Base-by-base conservation (phyloP, 495 filamentous ascomycete species). In the Daldinia bambusicola region DNA sequence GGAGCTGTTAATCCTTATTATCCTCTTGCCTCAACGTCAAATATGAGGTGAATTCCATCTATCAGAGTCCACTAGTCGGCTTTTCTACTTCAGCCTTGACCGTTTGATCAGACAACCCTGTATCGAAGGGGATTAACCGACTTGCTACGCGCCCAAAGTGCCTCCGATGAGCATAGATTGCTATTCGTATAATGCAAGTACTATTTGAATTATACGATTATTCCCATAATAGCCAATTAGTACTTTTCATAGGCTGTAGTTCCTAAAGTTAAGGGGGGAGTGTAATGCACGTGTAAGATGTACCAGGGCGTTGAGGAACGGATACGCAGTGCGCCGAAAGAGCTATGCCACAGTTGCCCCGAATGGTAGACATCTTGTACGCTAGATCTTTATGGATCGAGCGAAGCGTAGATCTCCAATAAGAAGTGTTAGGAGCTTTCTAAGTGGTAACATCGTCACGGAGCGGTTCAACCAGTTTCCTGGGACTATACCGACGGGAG, bases 121-220 rank as follows among this genome's bases (percentile, higher is more conserved):
- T 56, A 64, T 38, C 41, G 20, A 62, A 37, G 59, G 70, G 66
- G 73, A 79, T 80, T 78, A 80, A 78, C 79, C 78, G 78, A 79
- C 74, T 72, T 72, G 67, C 69, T 70, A 74, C 76, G 72, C 72
- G 72, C 55, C 66, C 71, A 20, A 69, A 65, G 48, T 67, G 50
- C 50, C 67, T 66, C 65, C 71, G 67, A 55, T 26, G 57, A 66
- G 61, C 70, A 69, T 62, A 67, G 7, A 61, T 65, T 69, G 41
- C 50, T 53, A 53, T 58, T 55, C 70, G 59, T 63, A 38, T 59
- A 51, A 63, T 68, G 55, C 58, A 70, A 59, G 70, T 71, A 71
- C 74, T 72, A 60, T 55, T 65, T 71, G 63, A 61, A 69, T 72
- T 68, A 41, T 67, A 61, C 69, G 65, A 70, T 73, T 69, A 70